Percentiles rank a stretch among this genome's conserved stretches.
These are phyloP conservation scores for Aleurites moluccanus DNA, from an alignment of 441 rosid species.

Conservation along the genomic window DNA sequence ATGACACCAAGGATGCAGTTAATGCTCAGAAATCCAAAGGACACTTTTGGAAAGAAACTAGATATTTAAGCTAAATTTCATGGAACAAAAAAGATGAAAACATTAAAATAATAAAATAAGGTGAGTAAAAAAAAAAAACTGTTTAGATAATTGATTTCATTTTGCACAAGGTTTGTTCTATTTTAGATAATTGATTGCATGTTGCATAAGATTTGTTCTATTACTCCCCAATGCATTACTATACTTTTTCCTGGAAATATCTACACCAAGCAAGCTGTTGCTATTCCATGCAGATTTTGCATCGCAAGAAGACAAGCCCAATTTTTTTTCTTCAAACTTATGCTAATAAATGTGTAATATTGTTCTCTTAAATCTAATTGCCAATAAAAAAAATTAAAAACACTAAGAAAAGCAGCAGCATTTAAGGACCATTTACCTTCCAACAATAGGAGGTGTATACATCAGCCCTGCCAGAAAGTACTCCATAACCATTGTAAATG, in stretches of 20 bases:
- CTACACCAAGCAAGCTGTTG: background rate
- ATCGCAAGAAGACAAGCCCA: background rate
- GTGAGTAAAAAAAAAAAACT: background rate
- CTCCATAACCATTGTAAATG: slow-evolving; percentile 90
- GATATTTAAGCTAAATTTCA: background rate
- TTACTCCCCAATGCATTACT: no score
- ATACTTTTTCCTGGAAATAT: background rate
- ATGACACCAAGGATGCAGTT: background rate
- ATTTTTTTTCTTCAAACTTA: background rate
- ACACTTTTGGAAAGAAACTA: background rate
- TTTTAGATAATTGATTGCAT: background rate
- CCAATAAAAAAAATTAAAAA: slow-evolving; percentile 4
- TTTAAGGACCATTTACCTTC: slow-evolving; percentile 54
- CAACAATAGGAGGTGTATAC: slow-evolving; percentile 64
- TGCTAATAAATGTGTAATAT: background rate
- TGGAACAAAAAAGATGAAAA: background rate
- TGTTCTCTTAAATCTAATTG: background rate
- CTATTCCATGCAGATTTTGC: background rate
- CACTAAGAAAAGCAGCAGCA: background rate
- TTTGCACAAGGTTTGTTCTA: background rate
- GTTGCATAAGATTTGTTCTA: slow-evolving; percentile 1
- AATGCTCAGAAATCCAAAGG: background rate
- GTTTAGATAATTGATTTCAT: no score
- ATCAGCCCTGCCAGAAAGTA: slow-evolving; percentile 75
- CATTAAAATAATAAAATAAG: background rate